Conservation (phyloP, 1,284 basidiomycete genomes). For the Mycena sp. region DNA sequence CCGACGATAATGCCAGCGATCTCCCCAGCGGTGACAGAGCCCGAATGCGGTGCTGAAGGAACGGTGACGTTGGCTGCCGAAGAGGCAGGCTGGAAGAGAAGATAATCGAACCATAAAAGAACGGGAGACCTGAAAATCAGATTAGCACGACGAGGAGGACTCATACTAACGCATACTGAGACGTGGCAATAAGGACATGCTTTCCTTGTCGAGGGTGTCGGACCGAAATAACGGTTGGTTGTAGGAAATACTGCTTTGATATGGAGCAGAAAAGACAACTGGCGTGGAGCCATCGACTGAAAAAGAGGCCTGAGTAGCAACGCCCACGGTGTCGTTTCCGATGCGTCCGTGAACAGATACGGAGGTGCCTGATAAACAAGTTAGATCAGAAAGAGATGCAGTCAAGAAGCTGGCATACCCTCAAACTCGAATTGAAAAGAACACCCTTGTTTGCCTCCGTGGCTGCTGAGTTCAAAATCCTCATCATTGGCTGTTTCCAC, state of each 20-base stretch:
- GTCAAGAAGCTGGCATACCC: conserved; percentile 17
- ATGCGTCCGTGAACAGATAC: conserved; percentile 34
- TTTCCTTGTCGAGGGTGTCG: conserved; percentile 22
- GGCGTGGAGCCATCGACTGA: conserved; percentile 33
- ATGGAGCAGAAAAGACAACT: conserved; percentile 27
- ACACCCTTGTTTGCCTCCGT: conserved; percentile 28
- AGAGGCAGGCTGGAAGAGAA: conserved; percentile 30
- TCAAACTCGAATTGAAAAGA: conserved; percentile 34
- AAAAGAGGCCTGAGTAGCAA: conserved; percentile 31
- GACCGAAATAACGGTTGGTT: conserved; percentile 35
- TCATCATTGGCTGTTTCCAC: conserved; percentile 22
- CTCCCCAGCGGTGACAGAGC: conserved; percentile 12
- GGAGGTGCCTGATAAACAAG: conserved; percentile 29
- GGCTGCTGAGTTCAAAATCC: conserved; percentile 34
- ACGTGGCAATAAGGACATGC: conserved; percentile 32
- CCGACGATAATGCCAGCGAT: conserved; percentile 25
- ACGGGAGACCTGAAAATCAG: conserved; percentile 21
- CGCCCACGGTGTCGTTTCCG: conserved; percentile 28
- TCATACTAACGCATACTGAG: conserved; percentile 18
- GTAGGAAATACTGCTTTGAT: conserved; percentile 27
- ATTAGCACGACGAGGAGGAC: neutral
- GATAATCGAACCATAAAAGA: conserved; percentile 33
- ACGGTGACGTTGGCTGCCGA: conserved; percentile 1
- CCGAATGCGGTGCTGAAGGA: neutral
- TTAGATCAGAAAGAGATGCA: neutral